Evolutionary conservation across 345 rosid genomes (phyloP), one percentile per base, ranked within the genome.

Genomic region (Crucihimalaya himalaica): DNA sequence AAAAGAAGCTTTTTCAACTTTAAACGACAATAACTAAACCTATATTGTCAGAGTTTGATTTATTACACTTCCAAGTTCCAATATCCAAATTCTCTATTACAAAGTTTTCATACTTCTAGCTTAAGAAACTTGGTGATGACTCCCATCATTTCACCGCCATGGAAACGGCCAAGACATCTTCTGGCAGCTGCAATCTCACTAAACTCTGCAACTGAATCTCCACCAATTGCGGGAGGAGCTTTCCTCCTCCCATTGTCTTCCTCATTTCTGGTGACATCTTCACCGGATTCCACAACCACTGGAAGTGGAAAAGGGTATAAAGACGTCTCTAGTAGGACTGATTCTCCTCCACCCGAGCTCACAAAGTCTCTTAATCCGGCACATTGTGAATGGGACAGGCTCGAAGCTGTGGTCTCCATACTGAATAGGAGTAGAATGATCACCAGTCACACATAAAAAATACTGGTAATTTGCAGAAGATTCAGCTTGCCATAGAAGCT

Each of bases 371-470:
- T 84, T 73, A 95, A 74, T 70, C 77, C 77, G 73, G 81, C 99
- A 85, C 15, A 92, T 81, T 19, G 91, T 71, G 70, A 92, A 86
- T 15, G 99, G 99, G 53, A 95, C 97, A 13, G 97, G 85, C 80
- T 92, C 99, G 18, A 88, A 95, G 83, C 97, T 95, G 81, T 95
- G 98, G 72, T 95, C 98, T 51, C 98, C 97, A 47, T 95, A 92
- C 81, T 90, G 98, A 39, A 92, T 98, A 0, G 97, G 96, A 13
- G 99, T 95, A 35, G 97, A 92, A 82, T 92, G 98, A 79, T 95
- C 99, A 27, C 99, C 97, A 0, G 99, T 95, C 54, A 92, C 86
- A 75, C 92, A 91, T 42, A 92, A 81, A 60, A 81, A 89, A 56
- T 88, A 95, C 54, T 87, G 73, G 69, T 86, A 90, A 13, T 81